Base-by-base conservation (phyloP, 2,329 filamentous ascomycete species). In the Kalmusia sp. region DNA sequence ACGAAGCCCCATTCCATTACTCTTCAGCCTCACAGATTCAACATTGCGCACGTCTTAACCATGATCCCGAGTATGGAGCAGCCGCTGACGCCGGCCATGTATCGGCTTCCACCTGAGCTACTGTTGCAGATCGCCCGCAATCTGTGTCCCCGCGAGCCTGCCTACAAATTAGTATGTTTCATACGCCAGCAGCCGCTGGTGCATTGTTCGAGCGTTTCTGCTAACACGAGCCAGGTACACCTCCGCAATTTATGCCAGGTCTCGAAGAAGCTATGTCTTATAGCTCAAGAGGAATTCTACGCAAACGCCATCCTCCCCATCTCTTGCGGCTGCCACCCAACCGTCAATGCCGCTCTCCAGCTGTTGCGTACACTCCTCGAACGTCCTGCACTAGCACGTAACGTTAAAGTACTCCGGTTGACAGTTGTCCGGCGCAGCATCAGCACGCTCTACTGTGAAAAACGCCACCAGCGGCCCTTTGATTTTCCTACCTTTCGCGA, bases 301-400 rank as follows among this genome's bases (percentile, higher is more conserved):
- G 52, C 52, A 4, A 53, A 40, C 9, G 63, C 56, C 22, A 62
- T 49, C 9, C 59, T 64, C 8, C 47, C 46, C 9, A 48, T 54
- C 12, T 47, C 48, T 17, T 64, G 57, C 37, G 57, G 55, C 17
- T 63, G 55, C 33, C 59, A 61, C 17, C 59, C 60, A 9, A 59
- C 47, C 17, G 52, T 58, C 12, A 67, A 63, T 41, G 38, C 59
- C 19, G 35, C 63, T 12, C 38, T 64, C 7, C 57, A 52, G 37
- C 47, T 67, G 4, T 51, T 68, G 2, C 64, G 65, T 21, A 68
- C 64, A 4, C 43, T 67, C 8, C 47, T 67, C 6, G 49, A 59
- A 24, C 62, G 58, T 8, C 58, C 65, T 8, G 59, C 62, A 28
- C 61, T 65, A 6, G 64, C 61, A 5, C 19, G 15, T 6, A 64